Evolutionary conservation across 1,139 yeast genomes (phyloP).

Genomic region (Geotrichum restrictum): DNA sequence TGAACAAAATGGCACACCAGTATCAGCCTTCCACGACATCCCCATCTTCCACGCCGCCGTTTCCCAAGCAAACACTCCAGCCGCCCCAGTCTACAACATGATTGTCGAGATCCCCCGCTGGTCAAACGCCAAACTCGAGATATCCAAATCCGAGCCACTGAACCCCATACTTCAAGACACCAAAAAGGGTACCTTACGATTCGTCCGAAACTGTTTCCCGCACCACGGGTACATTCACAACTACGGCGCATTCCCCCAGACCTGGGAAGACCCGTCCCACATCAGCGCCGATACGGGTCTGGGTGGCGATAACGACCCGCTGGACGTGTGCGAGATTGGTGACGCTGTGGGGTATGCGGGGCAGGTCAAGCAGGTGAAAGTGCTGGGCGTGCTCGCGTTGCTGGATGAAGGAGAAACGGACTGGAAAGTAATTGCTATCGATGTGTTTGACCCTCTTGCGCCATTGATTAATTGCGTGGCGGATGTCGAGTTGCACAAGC

Average conservation of each 20-base stretch:
- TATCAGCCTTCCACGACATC: conserved; percentile 82
- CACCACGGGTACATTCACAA: conserved; percentile 95
- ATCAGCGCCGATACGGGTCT: conserved; percentile 49
- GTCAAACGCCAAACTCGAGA: conserved; percentile 92
- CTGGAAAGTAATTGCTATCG: conserved; percentile 91
- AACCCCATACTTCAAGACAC: conserved; percentile 94
- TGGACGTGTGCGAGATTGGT: conserved; percentile 95
- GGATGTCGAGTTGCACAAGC: conserved; percentile 79
- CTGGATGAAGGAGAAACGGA: conserved; percentile 97
- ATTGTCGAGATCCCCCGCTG: conserved; percentile 93
- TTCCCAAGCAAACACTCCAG: conserved; percentile 48
- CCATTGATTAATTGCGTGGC: conserved; percentile 67
- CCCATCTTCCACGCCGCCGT: conserved; percentile 75
- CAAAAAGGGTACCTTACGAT: conserved; percentile 81
- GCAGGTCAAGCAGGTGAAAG: conserved; percentile 77
- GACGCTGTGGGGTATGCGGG: conserved; percentile 64
- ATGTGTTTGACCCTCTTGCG: conserved; percentile 77
- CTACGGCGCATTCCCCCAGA: conserved; percentile 96
- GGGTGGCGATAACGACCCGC: conserved; percentile 91
- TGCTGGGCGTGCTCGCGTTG: conserved; percentile 87
- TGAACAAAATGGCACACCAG: conserved; percentile 68
- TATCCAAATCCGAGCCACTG: conserved; percentile 62
- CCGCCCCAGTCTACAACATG: conserved; percentile 69
- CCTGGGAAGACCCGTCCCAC: conserved; percentile 76
- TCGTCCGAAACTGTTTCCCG: conserved; percentile 90